Evolutionary conservation across 2,329 filamentous ascomycete genomes (phyloP).

Genomic region (Pezicula radicicola): DNA sequence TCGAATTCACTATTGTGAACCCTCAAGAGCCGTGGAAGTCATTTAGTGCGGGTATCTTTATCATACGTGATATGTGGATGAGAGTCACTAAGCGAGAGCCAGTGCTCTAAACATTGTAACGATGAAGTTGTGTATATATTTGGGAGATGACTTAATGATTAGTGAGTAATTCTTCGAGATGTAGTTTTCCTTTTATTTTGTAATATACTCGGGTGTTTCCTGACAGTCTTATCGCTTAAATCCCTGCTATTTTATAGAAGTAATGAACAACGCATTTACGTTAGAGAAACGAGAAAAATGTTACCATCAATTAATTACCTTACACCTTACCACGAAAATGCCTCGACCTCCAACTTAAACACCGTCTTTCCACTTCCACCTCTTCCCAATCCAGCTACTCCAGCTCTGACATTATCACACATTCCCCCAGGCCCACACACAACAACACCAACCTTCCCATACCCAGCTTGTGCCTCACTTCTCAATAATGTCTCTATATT

Average conservation of each 20-base stretch:
- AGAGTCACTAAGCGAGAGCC: neutral
- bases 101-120: neutral
- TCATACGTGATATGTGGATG: neutral
- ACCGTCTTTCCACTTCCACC: slow-evolving; percentile 3
- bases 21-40: neutral
- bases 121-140: too few species aligned
- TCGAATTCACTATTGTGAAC: neutral
- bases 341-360: slow-evolving; percentile 25
- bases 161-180: too few species aligned
- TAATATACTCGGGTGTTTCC: too few species aligned
- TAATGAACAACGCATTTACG: too few species aligned
- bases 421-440: slow-evolving; percentile 38
- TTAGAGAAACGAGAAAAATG: too few species aligned
- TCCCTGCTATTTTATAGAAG: too few species aligned
- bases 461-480: slow-evolving; percentile 27
- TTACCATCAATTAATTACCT: too few species aligned
- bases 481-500: slow-evolving; percentile 28
- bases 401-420: slow-evolving; percentile 35
- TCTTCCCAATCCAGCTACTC: slow-evolving; percentile 19
- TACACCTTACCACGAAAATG: slow-evolving; percentile 25
- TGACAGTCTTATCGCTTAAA: too few species aligned
- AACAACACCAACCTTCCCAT: slow-evolving; percentile 32
- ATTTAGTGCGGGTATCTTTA: neutral
- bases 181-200: too few species aligned
- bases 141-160: too few species aligned